Conservation (phyloP, 192 early-diverging fungal species). For the Coemansia sp. region DNA sequence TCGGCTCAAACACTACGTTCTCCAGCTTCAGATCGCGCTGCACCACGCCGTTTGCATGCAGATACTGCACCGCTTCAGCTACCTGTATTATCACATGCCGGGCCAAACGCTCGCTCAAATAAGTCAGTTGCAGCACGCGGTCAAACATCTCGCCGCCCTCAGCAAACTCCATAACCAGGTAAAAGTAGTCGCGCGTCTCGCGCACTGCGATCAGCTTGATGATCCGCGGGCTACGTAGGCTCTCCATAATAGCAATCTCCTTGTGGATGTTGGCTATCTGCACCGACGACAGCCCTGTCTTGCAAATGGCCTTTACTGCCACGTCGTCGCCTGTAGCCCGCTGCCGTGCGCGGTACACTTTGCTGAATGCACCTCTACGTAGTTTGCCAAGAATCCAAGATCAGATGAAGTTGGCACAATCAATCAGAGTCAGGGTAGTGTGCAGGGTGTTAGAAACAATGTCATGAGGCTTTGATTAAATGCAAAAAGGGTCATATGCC, state of each 20-base stretch:
- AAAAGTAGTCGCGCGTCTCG: slow-evolving; percentile 75
- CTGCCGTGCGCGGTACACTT: slow-evolving; percentile 71
- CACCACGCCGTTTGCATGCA: slow-evolving; percentile 83
- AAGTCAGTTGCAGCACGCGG: slow-evolving; percentile 77
- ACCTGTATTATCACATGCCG: slow-evolving; percentile 86
- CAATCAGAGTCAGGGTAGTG: not conserved
- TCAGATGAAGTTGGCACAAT: not conserved
- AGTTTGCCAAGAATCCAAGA: not conserved
- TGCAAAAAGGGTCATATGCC: too few species aligned
- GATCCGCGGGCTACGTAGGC: slow-evolving; percentile 74
- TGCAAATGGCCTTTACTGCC: slow-evolving; percentile 82
- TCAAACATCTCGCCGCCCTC: slow-evolving; percentile 92
- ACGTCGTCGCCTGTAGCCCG: slow-evolving; percentile 61
- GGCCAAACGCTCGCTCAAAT: slow-evolving; percentile 73
- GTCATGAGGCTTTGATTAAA: not conserved
- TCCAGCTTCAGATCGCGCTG: slow-evolving; percentile 95
- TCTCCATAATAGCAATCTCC: slow-evolving; percentile 83
- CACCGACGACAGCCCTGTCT: slow-evolving; percentile 66
- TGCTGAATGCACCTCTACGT: slow-evolving; percentile 80
- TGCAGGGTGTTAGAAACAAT: not conserved
- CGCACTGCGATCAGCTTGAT: slow-evolving; percentile 72
- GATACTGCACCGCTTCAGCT: slow-evolving; percentile 76
- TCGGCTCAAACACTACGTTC: slow-evolving; percentile 79
- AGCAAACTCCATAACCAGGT: slow-evolving; percentile 77
- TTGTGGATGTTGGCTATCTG: slow-evolving; percentile 84